Evolutionary conservation across 2,329 filamentous ascomycete genomes (phyloP).

Genomic region (Beauveria caledonica): DNA sequence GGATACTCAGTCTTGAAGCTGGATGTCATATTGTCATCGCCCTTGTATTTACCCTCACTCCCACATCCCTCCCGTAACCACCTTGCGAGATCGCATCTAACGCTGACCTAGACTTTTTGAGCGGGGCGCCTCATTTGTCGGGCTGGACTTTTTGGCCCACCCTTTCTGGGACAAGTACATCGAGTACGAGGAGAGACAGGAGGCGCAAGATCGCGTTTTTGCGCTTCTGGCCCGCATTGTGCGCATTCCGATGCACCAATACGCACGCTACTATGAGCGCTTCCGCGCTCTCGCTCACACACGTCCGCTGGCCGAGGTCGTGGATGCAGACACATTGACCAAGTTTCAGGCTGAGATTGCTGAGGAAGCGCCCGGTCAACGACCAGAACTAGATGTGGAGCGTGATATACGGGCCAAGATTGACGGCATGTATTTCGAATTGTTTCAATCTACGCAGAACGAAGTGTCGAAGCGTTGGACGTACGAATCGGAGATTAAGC

Average conservation of each 20-base stretch:
- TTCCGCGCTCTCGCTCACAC: conserved; percentile 70
- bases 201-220: conserved; percentile 77
- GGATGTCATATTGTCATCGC: conserved; percentile 9
- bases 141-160: conserved; percentile 87
- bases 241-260: conserved; percentile 90
- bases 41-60: conserved; percentile 19
- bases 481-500: conserved; percentile 89
- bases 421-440: conserved; percentile 71
- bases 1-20: not conserved
- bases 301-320: conserved; percentile 65
- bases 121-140: conserved; percentile 74
- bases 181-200: conserved; percentile 88
- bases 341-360: conserved; percentile 67
- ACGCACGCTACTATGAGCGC: conserved; percentile 87
- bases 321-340: conserved; percentile 57
- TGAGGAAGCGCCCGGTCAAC: conserved; percentile 49
- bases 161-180: conserved; percentile 99
- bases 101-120: conserved; percentile 72
- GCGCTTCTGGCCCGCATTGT: conserved; percentile 75
- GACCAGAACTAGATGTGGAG: conserved; percentile 71
- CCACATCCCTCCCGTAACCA: conserved; percentile 2
- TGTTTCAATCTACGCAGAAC: conserved; percentile 71
- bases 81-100: conserved; percentile 19
- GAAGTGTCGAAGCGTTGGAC: conserved; percentile 93
- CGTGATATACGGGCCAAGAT: conserved; percentile 72